Conservation (phyloP, 2,329 filamentous ascomycete genomes). For the Fusarium concolor region DNA sequence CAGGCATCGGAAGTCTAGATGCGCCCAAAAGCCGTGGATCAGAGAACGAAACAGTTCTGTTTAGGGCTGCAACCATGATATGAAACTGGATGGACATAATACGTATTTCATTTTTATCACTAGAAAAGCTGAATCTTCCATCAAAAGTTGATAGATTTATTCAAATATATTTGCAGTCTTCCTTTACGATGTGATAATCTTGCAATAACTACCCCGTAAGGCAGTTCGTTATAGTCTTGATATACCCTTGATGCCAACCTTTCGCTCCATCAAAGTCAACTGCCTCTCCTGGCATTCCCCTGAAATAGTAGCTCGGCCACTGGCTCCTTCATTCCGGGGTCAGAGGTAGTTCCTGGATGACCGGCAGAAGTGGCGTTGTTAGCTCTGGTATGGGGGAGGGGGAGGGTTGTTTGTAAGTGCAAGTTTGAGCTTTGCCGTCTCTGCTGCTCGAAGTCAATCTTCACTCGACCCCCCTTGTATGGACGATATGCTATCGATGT, state of each 20-base stretch:
- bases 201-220: neutral
- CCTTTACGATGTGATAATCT: neutral
- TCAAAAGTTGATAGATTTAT: neutral
- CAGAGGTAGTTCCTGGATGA: constrained; percentile 23
- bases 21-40: constrained; percentile 17
- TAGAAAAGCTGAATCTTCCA: neutral
- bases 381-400: neutral
- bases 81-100: constrained; percentile 3
- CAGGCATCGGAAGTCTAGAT: constrained; percentile 25
- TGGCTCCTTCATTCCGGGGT: constrained; percentile 21
- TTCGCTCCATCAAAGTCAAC: constrained; percentile 10
- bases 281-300: constrained; percentile 25
- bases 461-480: neutral
- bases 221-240: neutral
- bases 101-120: neutral
- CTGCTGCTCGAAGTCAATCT: neutral
- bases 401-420: constrained; percentile 9
- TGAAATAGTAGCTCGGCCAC: constrained; percentile 16
- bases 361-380: constrained; percentile 33
- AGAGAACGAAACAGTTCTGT: neutral
- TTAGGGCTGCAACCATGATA: constrained; percentile 11
- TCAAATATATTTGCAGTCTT: neutral
- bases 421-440: neutral
- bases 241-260: constrained; percentile 2
- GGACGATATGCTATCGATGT: neutral